Base-by-base conservation (phyloP, 345 rosid species). In the Bruguiera sexangula region DNA sequence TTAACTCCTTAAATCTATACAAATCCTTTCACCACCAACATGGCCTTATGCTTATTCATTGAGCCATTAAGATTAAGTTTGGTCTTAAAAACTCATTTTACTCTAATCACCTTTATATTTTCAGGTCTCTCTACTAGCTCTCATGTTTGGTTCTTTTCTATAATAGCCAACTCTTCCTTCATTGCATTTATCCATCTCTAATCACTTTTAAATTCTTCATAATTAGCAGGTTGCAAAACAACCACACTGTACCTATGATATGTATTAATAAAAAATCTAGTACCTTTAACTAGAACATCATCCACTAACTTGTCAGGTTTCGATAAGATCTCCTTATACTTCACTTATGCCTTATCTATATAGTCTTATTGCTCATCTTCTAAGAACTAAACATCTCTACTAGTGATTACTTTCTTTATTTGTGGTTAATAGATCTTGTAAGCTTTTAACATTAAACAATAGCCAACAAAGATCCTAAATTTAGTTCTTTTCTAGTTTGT, bases 261-360 rank as follows among this genome's bases (percentile, higher is more conserved):
- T 27, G 0, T 27, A 27, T 27, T 0, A 2, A 1, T 27, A 0
- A 27, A 0, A 27, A 0, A 1, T 27, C 0, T 27, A 1, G 2
- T 27, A 27, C 29, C 2, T 27, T 0, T 27, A 27, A 27, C 2
- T 27, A 27, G 29, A 27, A 27, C 2, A 27, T 27, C 29, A 27
- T 27, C 0, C 2, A 27, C 29, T 0, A 27, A 27, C 2, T 27
- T 2, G 0, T 27, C 2, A 27, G 0, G 2, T 27, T 27, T 0
- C 2, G 0, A 0, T 27, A 0, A 27, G 29, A 27, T 27, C 29
- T 27, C 29, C 0, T 27, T 27, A 27, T 27, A 27, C 29, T 27
- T 27, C 0, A 0, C 2, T 27, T 27, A 1, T 27, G 29, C 0
- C 29, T 27, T 27, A 27, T 27, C 2, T 27, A 0, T 27, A 2